Base-by-base conservation (phyloP, 129 eudicot species). In the Smallanthus sonchifolius region DNA sequence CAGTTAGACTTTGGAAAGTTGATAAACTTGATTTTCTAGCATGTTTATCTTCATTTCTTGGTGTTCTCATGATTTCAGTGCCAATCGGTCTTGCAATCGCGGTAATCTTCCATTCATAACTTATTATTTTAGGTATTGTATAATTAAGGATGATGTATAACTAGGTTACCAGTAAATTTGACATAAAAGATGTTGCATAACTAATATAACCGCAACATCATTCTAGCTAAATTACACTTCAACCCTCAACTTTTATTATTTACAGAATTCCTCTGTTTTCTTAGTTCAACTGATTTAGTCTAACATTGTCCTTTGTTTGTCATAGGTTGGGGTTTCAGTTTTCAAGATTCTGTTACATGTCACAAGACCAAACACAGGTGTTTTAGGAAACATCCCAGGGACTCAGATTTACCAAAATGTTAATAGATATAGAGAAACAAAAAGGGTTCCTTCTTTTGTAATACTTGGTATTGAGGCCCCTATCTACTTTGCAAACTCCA, bases 11-110 rank as follows among this genome's bases (percentile, higher is more conserved):
- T 17, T 95, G 97, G 96, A 95, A 85, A 79, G 92, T 91, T 4
- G 99, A 91, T 79, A 95, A 95, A 79, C 89, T 95, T 13, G 99
- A 95, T 55, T 95, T 91, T 65, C 10, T 91, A 66, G 97, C 99
- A 14, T 95, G 99, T 79, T 32, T 88, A 11, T 80, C 81, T 55
- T 95, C 99, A 9, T 95, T 95, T 47, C 59, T 95, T n/a, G 99
- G 99, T 32, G 99, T 95, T 55, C 91, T 95, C 67, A 88, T 95
- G 88, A 84, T 91, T 70, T 95, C 99, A 4, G 99, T 91, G 36
- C 97, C 97, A 49, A 73, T 88, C 28, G 99, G 99, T 36, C 99
- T 95, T 48, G 87, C 94, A 35, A 88, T 95, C 2, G 97, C 99
- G 15, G 99, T 95, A 79, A 86, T 87, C 35, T 56, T 61, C 3